Evolutionary conservation across 208 protist species (phyloP).

Genomic region (Vickermania spadyakhi): DNA sequence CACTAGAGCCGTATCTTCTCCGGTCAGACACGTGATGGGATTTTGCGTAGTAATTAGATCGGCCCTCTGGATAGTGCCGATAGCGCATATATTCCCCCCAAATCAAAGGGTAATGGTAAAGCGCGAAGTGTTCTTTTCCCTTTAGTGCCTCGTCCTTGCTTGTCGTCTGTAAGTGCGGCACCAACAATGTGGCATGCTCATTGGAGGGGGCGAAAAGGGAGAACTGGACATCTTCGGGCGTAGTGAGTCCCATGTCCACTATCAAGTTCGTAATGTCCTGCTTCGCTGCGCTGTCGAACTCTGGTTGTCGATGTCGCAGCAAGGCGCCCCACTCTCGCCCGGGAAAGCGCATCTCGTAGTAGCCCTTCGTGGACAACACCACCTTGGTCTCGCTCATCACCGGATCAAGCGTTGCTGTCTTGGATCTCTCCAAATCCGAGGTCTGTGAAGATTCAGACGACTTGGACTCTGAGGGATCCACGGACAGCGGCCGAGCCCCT

Average conservation of each 20-base stretch:
- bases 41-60: neutral
- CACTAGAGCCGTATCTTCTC: too few relatives aligned
- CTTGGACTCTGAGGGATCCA: neutral
- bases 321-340: neutral
- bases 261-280: neutral
- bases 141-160: neutral
- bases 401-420: too few relatives aligned
- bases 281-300: neutral
- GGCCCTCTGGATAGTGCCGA: neutral
- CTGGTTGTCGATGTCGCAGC: neutral
- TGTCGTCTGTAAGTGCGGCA: neutral
- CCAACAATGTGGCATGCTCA: neutral
- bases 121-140: neutral
- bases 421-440: too few relatives aligned
- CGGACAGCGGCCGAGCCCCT: too few relatives aligned
- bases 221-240: neutral
- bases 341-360: neutral
- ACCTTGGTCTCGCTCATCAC: neutral
- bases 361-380: neutral
- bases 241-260: neutral
- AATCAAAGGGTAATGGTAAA: neutral
- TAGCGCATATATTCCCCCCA: neutral
- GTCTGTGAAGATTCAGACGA: neutral
- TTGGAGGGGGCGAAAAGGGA: neutral
- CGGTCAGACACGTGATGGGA: too few relatives aligned